Conservation (phyloP, 177 flowering plant genomes). For the Vitis hybrid region DNA sequence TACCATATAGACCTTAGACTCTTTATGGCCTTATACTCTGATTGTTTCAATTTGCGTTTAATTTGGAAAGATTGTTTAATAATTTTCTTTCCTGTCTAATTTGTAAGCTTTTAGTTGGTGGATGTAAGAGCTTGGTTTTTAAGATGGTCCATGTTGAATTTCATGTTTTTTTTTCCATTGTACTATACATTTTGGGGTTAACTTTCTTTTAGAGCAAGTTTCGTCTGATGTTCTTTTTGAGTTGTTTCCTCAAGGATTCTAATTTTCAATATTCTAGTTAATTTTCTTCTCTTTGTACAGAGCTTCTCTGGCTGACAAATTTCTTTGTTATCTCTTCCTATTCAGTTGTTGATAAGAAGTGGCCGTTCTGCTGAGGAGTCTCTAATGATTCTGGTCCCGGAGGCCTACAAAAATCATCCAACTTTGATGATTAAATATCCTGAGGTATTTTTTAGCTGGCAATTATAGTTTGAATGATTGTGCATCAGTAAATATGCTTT, state of each 20-base stretch:
- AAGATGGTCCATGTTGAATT: too few species aligned
- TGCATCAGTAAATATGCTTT: neutral
- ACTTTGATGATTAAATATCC: slow-evolving; percentile 89
- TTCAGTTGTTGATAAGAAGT: slow-evolving; percentile 86
- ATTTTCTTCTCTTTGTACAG: neutral
- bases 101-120: too few species aligned
- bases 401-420: slow-evolving; percentile 98
- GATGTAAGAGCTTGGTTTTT: too few species aligned
- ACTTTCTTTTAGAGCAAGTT: too few species aligned
- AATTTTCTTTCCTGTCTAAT: too few species aligned
- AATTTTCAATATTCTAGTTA: too few species aligned
- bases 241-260: slow-evolving; percentile 5
- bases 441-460: slow-evolving; percentile 53
- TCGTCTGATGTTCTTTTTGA: neutral
- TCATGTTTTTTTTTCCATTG: too few species aligned
- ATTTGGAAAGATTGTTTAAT: too few species aligned
- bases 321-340: slow-evolving; percentile 12
- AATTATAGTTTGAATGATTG: neutral
- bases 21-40: too few species aligned
- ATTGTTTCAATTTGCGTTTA: too few species aligned
- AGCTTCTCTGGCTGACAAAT: neutral
- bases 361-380: slow-evolving; percentile 94
- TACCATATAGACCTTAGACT: too few species aligned
- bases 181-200: too few species aligned
- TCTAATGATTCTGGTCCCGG: slow-evolving; percentile 98